phyloP scores from a whole-genome alignment of 805 yeast species.

The Candida rishiriensis region DNA sequence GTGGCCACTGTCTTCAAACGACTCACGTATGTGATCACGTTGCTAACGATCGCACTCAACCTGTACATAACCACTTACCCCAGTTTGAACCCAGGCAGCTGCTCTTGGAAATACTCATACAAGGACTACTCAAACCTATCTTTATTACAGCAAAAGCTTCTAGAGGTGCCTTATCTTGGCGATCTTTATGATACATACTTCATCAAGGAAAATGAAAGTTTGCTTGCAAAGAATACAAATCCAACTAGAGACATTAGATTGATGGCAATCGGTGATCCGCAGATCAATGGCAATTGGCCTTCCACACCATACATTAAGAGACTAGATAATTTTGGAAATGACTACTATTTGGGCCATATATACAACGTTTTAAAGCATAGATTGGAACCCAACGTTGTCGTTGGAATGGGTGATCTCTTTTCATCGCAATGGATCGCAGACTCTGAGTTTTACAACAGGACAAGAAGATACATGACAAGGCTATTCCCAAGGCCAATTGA shows the following conservation, averaged over 20 bases:
- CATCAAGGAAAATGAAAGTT: slow-evolving; percentile 16
- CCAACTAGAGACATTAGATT: slow-evolving; percentile 43
- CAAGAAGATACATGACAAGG: slow-evolving; percentile 67
- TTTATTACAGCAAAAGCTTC: slow-evolving; percentile 9
- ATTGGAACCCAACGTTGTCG: slow-evolving; percentile 72
- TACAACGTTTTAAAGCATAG: slow-evolving; percentile 59
- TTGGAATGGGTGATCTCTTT: slow-evolving; percentile 88
- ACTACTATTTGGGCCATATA: slow-evolving; percentile 81
- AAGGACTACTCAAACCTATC: slow-evolving; percentile 19
- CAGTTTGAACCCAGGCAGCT: slow-evolving; percentile 46
- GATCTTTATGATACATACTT: slow-evolving; percentile 30
- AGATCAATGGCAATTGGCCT: slow-evolving; percentile 84
- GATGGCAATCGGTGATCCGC: slow-evolving; percentile 93
- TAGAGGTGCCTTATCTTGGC: slow-evolving; percentile 30
- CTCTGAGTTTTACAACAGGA: slow-evolving; percentile 77
- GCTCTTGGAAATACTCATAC: slow-evolving; percentile 53
- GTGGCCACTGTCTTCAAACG: slow-evolving; percentile 3
- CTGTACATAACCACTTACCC: slow-evolving; percentile 74
- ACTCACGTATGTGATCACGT: slow-evolving; percentile 27
- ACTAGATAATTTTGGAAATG: slow-evolving; percentile 87
- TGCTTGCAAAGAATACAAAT: slow-evolving; percentile 1
- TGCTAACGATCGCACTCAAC: slow-evolving; percentile 46
- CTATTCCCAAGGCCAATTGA: slow-evolving; percentile 55
- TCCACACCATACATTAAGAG: slow-evolving; percentile 66
- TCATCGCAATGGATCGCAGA: slow-evolving; percentile 95